These are phyloP conservation scores for Trichosanthes cucumerina DNA, from an alignment of 306 rosid species.

Conservation along the genomic window DNA sequence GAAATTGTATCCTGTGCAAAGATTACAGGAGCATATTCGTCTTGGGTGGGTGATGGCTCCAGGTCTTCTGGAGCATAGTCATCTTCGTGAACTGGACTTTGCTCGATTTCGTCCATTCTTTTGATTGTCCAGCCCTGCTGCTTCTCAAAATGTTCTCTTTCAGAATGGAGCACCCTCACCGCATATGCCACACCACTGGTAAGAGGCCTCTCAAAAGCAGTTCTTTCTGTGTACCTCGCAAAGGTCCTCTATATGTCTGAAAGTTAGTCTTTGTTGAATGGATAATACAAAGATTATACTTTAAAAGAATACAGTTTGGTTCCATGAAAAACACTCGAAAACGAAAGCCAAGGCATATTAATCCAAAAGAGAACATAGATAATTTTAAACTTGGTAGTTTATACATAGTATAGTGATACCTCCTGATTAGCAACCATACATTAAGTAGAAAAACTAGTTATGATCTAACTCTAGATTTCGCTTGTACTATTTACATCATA, in stretches of 20 bases:
- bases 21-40: slow-evolving; percentile 97
- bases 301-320: neutral
- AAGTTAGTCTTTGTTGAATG: slow-evolving; percentile 31
- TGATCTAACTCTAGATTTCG: neutral
- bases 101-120: slow-evolving; percentile 79
- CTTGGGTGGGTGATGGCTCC: slow-evolving; percentile 67
- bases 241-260: slow-evolving; percentile 50
- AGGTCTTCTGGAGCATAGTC: slow-evolving; percentile 56
- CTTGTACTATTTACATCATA: neutral
- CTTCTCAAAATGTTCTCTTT: slow-evolving; percentile 87
- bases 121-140: slow-evolving; percentile 97
- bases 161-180: slow-evolving; percentile 91
- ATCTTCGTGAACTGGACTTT: slow-evolving; percentile 64
- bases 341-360: neutral
- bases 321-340: neutral
- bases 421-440: neutral
- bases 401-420: neutral
- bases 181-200: slow-evolving; percentile 99
- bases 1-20: slow-evolving; percentile 92
- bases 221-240: slow-evolving; percentile 89
- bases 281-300: neutral
- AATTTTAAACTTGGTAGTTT: neutral
- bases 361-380: neutral
- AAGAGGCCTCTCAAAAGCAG: slow-evolving; percentile 97
- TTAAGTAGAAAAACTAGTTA: neutral